Percentiles rank a stretch among this genome's conserved stretches.
These are phyloP conservation scores for Kwoniella sp. DNA, from an alignment of 768 basidiomycete species.

Conservation along the genomic window DNA sequence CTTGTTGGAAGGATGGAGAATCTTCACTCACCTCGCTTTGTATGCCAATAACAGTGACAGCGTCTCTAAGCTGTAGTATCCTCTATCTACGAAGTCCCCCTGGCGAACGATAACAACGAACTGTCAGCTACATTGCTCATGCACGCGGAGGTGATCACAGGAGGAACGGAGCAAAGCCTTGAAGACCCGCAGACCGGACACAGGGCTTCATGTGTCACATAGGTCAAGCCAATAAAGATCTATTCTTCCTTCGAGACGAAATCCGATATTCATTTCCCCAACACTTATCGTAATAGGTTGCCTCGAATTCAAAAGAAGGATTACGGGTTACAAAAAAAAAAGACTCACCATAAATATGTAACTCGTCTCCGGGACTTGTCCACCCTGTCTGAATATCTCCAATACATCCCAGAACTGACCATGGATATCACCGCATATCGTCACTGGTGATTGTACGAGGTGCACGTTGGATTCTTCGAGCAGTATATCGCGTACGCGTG, in stretches of 20 bases:
- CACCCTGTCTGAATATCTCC: constrained; percentile 94
- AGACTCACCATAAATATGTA: constrained; percentile 90
- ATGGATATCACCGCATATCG: constrained; percentile 84
- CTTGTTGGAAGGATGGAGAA: too few species aligned
- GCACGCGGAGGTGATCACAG: too few species aligned
- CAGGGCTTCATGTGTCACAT: too few species aligned
- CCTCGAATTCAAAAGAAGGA: too few species aligned
- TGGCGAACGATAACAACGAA: constrained; percentile 1
- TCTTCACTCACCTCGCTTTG: constrained; percentile 61
- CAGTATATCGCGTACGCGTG: constrained; percentile 55
- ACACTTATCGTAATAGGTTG: too few species aligned
- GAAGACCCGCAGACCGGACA: too few species aligned
- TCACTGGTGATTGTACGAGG: constrained; percentile 58
- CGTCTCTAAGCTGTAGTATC: constrained; percentile 98
- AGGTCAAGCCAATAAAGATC: too few species aligned
- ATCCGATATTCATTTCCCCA: too few species aligned
- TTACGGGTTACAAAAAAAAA: background rate
- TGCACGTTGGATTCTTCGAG: constrained; percentile 60
- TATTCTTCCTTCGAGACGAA: too few species aligned
- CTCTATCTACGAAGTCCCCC: constrained; percentile 98
- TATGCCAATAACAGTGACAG: constrained; percentile 93
- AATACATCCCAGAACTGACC: constrained; percentile 98
- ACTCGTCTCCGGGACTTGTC: constrained; percentile 98
- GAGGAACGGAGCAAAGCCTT: too few species aligned
- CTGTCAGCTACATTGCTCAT: background rate